These are phyloP conservation scores for Neospora caninum DNA, from an alignment of 169 alveolate species.

Conservation along the genomic window DNA sequence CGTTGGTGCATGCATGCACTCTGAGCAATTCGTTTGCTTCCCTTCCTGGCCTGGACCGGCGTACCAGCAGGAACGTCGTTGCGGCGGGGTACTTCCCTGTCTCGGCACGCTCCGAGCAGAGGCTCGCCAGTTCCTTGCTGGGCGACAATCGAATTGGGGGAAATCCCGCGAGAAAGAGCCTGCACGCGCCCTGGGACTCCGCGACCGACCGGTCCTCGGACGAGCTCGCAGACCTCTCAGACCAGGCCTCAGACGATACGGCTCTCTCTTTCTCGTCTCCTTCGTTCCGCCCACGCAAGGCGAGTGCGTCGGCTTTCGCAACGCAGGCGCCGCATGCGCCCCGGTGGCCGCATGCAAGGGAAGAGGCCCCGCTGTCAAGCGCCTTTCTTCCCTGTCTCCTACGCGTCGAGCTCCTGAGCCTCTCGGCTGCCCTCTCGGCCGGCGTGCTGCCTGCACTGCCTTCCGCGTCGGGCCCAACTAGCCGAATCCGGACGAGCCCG, in stretches of 20 bases:
- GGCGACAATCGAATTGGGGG: not conserved
- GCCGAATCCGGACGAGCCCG: not conserved
- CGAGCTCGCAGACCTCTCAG: not conserved
- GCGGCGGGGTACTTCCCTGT: constrained; percentile 17
- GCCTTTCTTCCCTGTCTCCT: not conserved
- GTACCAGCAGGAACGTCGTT: not conserved
- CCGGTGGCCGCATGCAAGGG: not conserved
- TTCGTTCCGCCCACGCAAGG: not conserved
- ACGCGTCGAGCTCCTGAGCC: constrained; percentile 10
- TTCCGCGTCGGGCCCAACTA: too few species aligned
- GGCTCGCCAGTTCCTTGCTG: not conserved
- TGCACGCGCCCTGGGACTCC: not conserved
- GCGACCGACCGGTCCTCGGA: not conserved
- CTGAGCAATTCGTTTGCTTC: not conserved
- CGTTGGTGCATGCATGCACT: constrained; percentile 20
- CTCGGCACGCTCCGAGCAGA: not conserved
- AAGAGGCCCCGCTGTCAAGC: not conserved
- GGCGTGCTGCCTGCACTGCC: not conserved
- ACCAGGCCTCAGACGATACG: not conserved
- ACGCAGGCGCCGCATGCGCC: not conserved
- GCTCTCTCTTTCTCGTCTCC: not conserved
- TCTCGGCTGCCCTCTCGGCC: not conserved
- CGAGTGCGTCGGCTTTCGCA: not conserved
- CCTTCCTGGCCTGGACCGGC: constrained; percentile 27
- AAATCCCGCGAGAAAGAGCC: not conserved